A percentile compares a stretch with the other conserved stretches of the same genome.
phyloP scores from a whole-genome alignment of 192 early-diverging fungal species.

The Coemansia sp. region DNA sequence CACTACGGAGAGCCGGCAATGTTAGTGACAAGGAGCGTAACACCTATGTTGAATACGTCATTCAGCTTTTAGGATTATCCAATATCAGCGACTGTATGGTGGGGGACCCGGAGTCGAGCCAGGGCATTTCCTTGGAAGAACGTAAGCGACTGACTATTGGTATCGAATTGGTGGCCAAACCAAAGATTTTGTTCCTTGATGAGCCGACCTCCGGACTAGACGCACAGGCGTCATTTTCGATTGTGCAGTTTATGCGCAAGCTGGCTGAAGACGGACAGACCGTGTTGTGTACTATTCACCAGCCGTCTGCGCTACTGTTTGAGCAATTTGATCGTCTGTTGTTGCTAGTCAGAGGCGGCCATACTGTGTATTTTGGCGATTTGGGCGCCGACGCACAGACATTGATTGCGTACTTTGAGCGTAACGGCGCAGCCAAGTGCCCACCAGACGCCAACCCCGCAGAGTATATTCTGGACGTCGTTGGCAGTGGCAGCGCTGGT shows the following conservation, averaged over 20 bases:
- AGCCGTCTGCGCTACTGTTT: slow-evolving; percentile 79
- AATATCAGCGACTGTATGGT: slow-evolving; percentile 70
- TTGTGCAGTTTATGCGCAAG: slow-evolving; percentile 70
- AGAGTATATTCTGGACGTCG: slow-evolving; percentile 84
- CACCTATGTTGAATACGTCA: slow-evolving; percentile 72
- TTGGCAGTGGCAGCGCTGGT: slow-evolving; percentile 53
- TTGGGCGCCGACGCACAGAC: slow-evolving; percentile 67
- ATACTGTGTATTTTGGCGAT: slow-evolving; percentile 83
- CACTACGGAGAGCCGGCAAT: slow-evolving; percentile 64
- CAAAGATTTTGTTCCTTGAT: slow-evolving; percentile 83
- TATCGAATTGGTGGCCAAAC: slow-evolving; percentile 77
- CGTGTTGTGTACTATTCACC: slow-evolving; percentile 81
- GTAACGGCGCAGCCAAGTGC: slow-evolving; percentile 71
- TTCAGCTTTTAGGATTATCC: slow-evolving; percentile 72
- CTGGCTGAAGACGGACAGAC: slow-evolving; percentile 66
- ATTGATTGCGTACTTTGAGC: slow-evolving; percentile 79
- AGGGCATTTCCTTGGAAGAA: slow-evolving; percentile 84
- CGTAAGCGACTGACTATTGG: slow-evolving; percentile 84
- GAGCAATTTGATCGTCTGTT: slow-evolving; percentile 81
- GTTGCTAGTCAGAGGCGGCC: slow-evolving; percentile 76
- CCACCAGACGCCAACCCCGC: slow-evolving; percentile 75
- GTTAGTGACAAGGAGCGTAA: slow-evolving; percentile 66
- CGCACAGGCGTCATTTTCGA: slow-evolving; percentile 73
- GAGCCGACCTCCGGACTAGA: slow-evolving; percentile 85
- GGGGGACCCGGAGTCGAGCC: slow-evolving; percentile 67